Conservation (phyloP, 2,329 filamentous ascomycete genomes). For the Sporothrix phasma region DNA sequence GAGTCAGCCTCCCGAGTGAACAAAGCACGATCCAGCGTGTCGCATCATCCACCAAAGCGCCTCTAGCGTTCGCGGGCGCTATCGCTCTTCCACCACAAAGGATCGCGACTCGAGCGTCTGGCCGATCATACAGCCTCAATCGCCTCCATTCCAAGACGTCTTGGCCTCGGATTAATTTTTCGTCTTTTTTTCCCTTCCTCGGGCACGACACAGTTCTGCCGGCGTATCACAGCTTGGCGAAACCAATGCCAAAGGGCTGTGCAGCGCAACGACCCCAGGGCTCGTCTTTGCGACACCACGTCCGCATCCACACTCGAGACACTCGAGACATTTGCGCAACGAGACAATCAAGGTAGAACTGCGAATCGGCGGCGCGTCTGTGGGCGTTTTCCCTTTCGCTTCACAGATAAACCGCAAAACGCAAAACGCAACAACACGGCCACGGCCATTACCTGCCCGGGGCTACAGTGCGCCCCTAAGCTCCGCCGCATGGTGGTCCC, state of each 20-base stretch:
- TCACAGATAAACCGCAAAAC: too few relatives aligned
- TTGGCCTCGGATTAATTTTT: background rate
- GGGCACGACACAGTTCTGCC: background rate
- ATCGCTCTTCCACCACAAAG: background rate
- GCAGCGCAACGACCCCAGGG: background rate
- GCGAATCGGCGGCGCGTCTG: background rate
- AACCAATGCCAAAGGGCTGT: background rate
- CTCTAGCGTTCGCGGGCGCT: background rate
- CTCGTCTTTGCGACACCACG: background rate
- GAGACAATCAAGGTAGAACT: background rate
- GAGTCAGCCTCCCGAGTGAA: background rate
- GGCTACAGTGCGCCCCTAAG: too few relatives aligned
- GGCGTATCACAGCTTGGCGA: background rate
- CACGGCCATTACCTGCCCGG: background rate
- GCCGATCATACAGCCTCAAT: background rate
- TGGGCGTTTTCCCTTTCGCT: background rate
- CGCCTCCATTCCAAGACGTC: background rate
- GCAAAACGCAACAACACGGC: too few relatives aligned
- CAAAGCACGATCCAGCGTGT: background rate
- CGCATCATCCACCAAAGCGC: background rate
- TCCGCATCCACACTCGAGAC: background rate
- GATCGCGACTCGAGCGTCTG: background rate
- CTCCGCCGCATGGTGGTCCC: slow-evolving; percentile 9
- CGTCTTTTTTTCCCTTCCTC: background rate
- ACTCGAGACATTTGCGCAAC: background rate